Evolutionary conservation across 768 basidiomycete species (phyloP).

Genomic region (Boletus insuetus): DNA sequence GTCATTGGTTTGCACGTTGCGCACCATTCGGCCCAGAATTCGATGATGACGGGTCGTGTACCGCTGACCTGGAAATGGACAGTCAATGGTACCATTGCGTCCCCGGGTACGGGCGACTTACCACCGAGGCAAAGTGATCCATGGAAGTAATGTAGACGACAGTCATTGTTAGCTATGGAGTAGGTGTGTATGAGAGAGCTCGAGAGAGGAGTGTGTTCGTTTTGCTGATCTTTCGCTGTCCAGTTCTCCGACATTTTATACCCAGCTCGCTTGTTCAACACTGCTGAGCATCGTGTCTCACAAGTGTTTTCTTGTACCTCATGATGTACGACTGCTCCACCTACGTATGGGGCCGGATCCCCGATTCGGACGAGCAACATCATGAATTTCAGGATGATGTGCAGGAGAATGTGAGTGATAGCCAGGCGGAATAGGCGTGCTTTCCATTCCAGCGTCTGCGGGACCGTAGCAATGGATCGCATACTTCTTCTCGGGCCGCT

Average conservation of each 20-base stretch:
- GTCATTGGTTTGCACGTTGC: constrained; percentile 21
- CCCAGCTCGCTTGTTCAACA: constrained; percentile 20
- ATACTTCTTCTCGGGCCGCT: constrained; percentile 15
- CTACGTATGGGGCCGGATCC: constrained; percentile 20
- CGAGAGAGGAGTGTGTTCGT: constrained; percentile 6
- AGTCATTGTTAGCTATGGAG: constrained; percentile 17
- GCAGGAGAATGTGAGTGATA: constrained; percentile 16
- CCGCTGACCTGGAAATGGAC: constrained; percentile 16
- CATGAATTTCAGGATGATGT: constrained; percentile 13
- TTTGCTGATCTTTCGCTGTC: constrained; percentile 12
- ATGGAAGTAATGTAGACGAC: constrained; percentile 26
- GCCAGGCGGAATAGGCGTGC: constrained; percentile 31
- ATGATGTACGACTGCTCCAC: constrained; percentile 19
- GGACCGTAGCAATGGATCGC: constrained; percentile 20
- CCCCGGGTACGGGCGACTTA: constrained; percentile 7
- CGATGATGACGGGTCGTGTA: constrained; percentile 25
- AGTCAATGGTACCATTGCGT: constrained; percentile 8
- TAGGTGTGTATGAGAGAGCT: constrained; percentile 13
- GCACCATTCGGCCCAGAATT: constrained; percentile 35
- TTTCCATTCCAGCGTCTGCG: constrained; percentile 29
- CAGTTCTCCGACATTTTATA: constrained; percentile 25
- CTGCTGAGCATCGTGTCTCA: constrained; percentile 14
- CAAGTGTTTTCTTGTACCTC: constrained; percentile 9
- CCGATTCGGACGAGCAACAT: constrained; percentile 19
- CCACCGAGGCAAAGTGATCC: constrained; percentile 24